A percentile compares a stretch with the other conserved stretches of the same genome.
These are phyloP conservation scores for Phytophthora niederhauseri DNA, from an alignment of 352 stramenopile genomes.

Conservation along the genomic window DNA sequence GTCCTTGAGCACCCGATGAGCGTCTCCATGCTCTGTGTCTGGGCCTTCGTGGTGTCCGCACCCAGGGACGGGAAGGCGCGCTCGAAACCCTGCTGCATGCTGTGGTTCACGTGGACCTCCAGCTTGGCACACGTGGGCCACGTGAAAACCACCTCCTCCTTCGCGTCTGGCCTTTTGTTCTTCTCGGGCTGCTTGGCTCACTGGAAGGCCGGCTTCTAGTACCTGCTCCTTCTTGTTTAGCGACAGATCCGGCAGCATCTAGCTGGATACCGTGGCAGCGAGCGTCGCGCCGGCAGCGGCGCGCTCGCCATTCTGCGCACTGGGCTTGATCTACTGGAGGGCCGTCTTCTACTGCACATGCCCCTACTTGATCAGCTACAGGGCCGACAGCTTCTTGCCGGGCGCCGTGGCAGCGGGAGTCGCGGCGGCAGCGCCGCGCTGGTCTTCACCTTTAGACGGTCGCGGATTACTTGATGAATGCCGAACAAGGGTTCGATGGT, in stretches of 20 bases:
- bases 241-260: not conserved
- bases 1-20: conserved; percentile 21
- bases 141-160: conserved; percentile 61
- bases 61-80: conserved; percentile 79
- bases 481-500: conserved; percentile 56
- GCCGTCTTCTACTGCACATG: conserved; percentile 44
- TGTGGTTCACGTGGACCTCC: conserved; percentile 48
- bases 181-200: conserved; percentile 89
- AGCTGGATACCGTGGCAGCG: not conserved
- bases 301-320: not conserved
- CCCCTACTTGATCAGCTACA: conserved; percentile 61
- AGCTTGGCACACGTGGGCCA: conserved; percentile 81
- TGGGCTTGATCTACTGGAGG: not conserved
- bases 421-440: conserved; percentile 29
- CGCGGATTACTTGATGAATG: conserved; percentile 60
- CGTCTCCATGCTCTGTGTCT: conserved; percentile 73
- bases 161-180: conserved; percentile 67
- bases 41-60: conserved; percentile 47
- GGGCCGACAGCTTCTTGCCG: conserved; percentile 66
- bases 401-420: conserved; percentile 24
- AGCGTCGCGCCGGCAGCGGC: too few species aligned
- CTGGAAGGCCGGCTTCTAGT: conserved; percentile 42
- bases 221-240: not conserved
- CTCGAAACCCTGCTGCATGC: conserved; percentile 75
- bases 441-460: conserved; percentile 83